Evolutionary conservation across 805 yeast species (phyloP).

Genomic region (Candida germanica): DNA sequence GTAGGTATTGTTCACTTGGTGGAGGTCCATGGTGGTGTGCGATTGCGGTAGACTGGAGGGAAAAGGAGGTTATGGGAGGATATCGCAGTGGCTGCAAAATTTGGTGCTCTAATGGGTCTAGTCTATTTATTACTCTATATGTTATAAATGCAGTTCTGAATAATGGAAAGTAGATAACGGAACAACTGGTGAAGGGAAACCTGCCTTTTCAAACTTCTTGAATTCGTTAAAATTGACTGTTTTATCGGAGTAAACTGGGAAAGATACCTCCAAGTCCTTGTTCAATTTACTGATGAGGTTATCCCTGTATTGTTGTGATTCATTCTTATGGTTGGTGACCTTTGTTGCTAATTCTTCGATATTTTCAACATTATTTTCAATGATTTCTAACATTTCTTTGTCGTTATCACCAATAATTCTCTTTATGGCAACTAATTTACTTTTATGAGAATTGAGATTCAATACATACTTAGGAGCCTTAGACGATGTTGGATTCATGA

Average conservation of each 20-base stretch:
- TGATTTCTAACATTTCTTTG: not conserved
- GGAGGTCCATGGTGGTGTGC: constrained; percentile 20
- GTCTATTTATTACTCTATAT: too few relatives aligned
- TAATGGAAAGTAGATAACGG: constrained; percentile 12
- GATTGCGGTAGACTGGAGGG: constrained; percentile 12
- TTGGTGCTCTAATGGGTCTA: too few relatives aligned
- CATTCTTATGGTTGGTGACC: constrained; percentile 1
- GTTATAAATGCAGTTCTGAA: constrained; percentile 13
- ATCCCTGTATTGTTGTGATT: constrained; percentile 2
- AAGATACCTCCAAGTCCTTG: constrained; percentile 3
- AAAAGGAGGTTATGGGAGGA: constrained; percentile 12
- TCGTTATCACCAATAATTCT: constrained; percentile 6
- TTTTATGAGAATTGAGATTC: constrained; percentile 29
- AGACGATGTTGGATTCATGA: constrained; percentile 22
- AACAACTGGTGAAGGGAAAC: constrained; percentile 14
- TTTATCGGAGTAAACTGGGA: constrained; percentile 8
- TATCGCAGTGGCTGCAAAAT: constrained; percentile 9
- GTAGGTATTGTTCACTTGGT: constrained; percentile 27
- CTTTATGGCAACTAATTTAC: constrained; percentile 9
- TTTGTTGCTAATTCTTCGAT: constrained; percentile 3
- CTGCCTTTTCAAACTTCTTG: constrained; percentile 7
- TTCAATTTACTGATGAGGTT: constrained; percentile 2
- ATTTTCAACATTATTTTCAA: constrained; percentile 4
- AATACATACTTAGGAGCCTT: constrained; percentile 47
- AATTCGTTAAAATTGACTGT: constrained; percentile 7